phyloP scores from a whole-genome alignment of 352 stramenopile species.

The Pythium dissimile region DNA sequence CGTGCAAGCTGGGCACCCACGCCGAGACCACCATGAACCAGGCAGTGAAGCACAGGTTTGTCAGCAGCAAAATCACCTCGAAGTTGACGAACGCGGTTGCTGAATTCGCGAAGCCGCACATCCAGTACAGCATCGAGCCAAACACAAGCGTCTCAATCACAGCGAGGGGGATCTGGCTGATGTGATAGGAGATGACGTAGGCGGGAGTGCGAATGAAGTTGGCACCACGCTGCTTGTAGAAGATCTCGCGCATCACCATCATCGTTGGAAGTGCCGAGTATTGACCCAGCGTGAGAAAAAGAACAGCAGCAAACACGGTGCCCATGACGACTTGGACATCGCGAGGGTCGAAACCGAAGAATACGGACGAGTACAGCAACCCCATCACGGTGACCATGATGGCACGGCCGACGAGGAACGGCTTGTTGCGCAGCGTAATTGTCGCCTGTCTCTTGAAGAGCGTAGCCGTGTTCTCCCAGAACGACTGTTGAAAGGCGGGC shows the following conservation, averaged over 20 bases:
- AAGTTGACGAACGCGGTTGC: constrained; percentile 28
- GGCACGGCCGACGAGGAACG: constrained; percentile 19
- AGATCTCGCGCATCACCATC: constrained; percentile 39
- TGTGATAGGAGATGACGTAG: constrained; percentile 36
- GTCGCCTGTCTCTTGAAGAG: constrained; percentile 35
- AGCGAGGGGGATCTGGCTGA: constrained; percentile 27
- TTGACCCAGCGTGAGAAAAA: constrained; percentile 7
- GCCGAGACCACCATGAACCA: constrained; percentile 29
- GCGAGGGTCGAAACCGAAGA: constrained; percentile 23
- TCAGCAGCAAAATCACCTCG: constrained; percentile 24
- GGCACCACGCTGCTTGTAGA: constrained; percentile 64
- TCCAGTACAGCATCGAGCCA: constrained; percentile 78
- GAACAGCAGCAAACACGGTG: constrained; percentile 15
- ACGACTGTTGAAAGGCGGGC: constrained; percentile 9
- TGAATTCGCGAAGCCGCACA: constrained; percentile 40
- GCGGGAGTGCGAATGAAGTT: constrained; percentile 65
- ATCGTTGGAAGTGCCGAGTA: constrained; percentile 63
- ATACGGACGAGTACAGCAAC: constrained; percentile 20
- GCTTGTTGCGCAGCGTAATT: constrained; percentile 38
- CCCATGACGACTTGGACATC: constrained; percentile 38
- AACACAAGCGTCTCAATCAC: constrained; percentile 60
- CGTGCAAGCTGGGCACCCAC: constrained; percentile 15
- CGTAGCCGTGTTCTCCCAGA: constrained; percentile 4
- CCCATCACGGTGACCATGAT: constrained; percentile 25
- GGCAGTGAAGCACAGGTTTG: constrained; percentile 25